Evolutionary conservation across 306 rosid species (phyloP), one percentile per base, ranked within the genome.

Genomic region (Quercus wislizeni): DNA sequence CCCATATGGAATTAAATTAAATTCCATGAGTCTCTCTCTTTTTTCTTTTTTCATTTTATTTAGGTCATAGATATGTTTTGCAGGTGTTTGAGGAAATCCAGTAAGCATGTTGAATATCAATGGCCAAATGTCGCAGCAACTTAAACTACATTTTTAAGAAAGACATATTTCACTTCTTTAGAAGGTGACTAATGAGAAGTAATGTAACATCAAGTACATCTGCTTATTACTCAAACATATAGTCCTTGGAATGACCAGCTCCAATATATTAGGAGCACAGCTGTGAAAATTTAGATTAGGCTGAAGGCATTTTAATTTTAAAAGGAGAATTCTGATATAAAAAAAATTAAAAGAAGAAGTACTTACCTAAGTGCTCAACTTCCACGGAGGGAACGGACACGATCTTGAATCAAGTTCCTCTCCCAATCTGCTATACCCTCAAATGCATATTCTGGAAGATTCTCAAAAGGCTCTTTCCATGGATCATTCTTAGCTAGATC

Each of bases 391-490:
- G 96, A 79, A 20, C 74, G 91, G 9, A 91, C 80, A 23, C 87
- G 88, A 23, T 88, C 82, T 85, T 83, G 91, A 83, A 95, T 88
- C 92, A 92, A 84, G 55, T 83, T 85, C 83, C 98, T 95, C 80
- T 95, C 99, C 99, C 98, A 92, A 59, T 86, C 93, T 67, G 98
- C 90, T 65, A 95, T 71, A 56, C 80, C 92, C 84, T 87, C 92
- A 65, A 94, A 92, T 23, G 97, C 97, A 80, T 84, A 6, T 65
- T 92, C 97, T 31, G 99, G 89, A 79, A 94, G 99, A 79, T 51
- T 87, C 88, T 92, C 95, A 78, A 94, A 91, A 31, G 99, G 94
- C 84, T 94, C 97, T 86, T 94, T 92, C 95, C 93, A 88, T 13
- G 86, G 92, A 80, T 95, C 90, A 67, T 89, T 87, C 86, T 92